Evolutionary conservation across 1,139 yeast species (phyloP).

Genomic region (Kurtzmaniella quercitrusa): DNA sequence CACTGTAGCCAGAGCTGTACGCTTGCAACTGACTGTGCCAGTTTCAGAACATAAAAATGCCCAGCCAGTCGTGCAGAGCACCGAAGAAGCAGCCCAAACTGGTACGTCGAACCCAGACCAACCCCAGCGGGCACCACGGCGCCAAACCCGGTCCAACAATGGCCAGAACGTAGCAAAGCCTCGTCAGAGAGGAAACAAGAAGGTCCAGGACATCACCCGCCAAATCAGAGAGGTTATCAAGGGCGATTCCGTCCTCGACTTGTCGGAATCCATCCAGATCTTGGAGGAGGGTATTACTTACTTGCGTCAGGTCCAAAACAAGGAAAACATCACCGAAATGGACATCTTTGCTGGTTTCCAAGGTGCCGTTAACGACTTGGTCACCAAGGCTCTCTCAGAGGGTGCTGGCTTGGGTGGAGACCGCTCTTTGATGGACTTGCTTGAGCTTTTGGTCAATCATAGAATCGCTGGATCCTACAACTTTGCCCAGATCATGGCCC

Average conservation of each 20-base stretch:
- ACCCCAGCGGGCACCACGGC: background rate
- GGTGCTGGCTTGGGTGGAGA: conserved; percentile 13
- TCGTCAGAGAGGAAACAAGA: conserved; percentile 12
- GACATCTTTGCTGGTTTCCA: conserved; percentile 24
- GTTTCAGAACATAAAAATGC: background rate
- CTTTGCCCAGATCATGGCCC: conserved; percentile 23
- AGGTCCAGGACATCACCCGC: conserved; percentile 30
- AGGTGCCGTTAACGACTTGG: conserved; percentile 20
- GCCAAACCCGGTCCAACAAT: background rate
- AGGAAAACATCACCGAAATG: conserved; percentile 26
- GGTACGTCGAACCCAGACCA: background rate
- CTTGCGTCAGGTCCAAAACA: conserved; percentile 32
- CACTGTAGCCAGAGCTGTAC: background rate
- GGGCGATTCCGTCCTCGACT: conserved; percentile 14
- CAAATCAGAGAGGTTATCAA: conserved; percentile 27
- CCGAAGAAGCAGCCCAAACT: background rate
- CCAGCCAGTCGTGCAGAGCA: background rate
- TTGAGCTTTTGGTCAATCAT: conserved; percentile 25
- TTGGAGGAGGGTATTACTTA: conserved; percentile 42
- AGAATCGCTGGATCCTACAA: conserved; percentile 32
- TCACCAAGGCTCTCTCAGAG: conserved; percentile 16
- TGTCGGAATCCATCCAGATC: conserved; percentile 32
- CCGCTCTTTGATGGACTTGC: conserved; percentile 17
- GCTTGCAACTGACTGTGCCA: conserved; percentile 1
- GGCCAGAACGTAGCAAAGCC: background rate